phyloP scores from a whole-genome alignment of 257 asterid genomes.

The Henckelia pumila region DNA sequence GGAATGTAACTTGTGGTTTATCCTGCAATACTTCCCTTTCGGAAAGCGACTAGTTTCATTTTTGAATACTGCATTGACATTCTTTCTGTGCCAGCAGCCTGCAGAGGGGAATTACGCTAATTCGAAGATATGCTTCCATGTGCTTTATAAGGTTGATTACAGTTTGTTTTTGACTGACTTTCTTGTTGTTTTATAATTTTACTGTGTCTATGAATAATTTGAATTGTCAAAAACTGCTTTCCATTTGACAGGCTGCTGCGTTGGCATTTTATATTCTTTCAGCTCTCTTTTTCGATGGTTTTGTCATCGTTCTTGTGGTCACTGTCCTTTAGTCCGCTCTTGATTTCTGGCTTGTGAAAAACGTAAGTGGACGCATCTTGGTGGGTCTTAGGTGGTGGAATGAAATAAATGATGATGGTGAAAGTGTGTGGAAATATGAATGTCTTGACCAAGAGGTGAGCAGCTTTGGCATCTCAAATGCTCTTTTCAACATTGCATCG shows the following conservation, averaged over 20 bases:
- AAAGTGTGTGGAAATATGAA: constrained; percentile 91
- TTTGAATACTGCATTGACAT: neutral
- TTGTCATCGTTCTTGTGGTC: constrained; percentile 87
- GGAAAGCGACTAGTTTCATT: neutral
- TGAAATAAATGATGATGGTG: constrained; percentile 81
- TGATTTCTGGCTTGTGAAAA: constrained; percentile 97
- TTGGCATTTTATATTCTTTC: constrained; percentile 92
- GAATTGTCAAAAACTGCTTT: constrained; percentile 23
- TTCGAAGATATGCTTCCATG: constrained; percentile 90
- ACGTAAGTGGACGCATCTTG: constrained; percentile 94
- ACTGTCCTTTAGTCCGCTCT: constrained; percentile 92
- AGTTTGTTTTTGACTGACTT: constrained; percentile 9
- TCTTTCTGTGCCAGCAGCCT: constrained; percentile 51
- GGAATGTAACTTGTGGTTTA: constrained; percentile 1
- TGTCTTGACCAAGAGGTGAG: constrained; percentile 77
- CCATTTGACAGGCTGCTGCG: constrained; percentile 69
- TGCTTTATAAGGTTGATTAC: constrained; percentile 71
- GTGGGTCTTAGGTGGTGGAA: constrained; percentile 99
- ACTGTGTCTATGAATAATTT: constrained; percentile 14
- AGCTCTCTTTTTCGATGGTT: constrained; percentile 74
- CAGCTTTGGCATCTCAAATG: constrained; percentile 9
- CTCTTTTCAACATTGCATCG: too few relatives aligned
- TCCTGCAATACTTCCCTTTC: neutral
- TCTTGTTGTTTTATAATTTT: neutral
- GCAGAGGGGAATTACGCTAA: constrained; percentile 85